These are phyloP conservation scores for Trypanosoma mega DNA, from an alignment of 208 protist genomes.

Conservation along the genomic window DNA sequence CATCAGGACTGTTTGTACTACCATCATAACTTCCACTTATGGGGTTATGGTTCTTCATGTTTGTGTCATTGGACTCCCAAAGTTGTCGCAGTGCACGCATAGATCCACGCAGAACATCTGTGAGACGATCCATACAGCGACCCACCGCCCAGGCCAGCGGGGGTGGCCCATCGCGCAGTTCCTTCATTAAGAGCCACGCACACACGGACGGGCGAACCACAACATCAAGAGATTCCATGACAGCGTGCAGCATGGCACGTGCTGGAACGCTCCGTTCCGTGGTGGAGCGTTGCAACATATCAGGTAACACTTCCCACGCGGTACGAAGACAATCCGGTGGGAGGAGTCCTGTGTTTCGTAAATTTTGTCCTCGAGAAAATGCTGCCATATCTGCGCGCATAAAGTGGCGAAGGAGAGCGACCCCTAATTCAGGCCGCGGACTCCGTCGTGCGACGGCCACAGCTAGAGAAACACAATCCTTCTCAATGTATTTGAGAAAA, in stretches of 20 bases:
- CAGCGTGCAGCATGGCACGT: constrained; percentile 4
- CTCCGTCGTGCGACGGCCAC: constrained; percentile 42
- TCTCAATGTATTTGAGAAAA: constrained; percentile 43
- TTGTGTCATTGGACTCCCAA: constrained; percentile 1
- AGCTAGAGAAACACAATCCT: constrained; percentile 33
- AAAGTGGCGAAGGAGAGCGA: constrained; percentile 51
- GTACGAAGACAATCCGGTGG: constrained; percentile 12
- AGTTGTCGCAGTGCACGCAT: constrained; percentile 35
- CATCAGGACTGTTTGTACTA: neutral
- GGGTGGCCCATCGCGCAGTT: constrained; percentile 17
- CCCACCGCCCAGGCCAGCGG: constrained; percentile 19
- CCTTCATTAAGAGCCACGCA: constrained; percentile 31
- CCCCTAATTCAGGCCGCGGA: constrained; percentile 19
- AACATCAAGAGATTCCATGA: constrained; percentile 27
- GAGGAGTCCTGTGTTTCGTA: neutral
- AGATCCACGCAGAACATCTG: constrained; percentile 25
- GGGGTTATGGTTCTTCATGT: neutral
- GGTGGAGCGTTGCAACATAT: constrained; percentile 24
- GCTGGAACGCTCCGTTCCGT: neutral
- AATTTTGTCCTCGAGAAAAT: neutral
- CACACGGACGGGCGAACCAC: constrained; percentile 16
- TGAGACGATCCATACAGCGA: constrained; percentile 25
- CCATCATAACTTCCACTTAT: neutral
- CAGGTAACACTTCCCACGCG: constrained; percentile 21
- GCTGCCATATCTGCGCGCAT: constrained; percentile 40